Base-by-base conservation (phyloP, 345 rosid genomes). In the Xanthoceras sorbifolium region DNA sequence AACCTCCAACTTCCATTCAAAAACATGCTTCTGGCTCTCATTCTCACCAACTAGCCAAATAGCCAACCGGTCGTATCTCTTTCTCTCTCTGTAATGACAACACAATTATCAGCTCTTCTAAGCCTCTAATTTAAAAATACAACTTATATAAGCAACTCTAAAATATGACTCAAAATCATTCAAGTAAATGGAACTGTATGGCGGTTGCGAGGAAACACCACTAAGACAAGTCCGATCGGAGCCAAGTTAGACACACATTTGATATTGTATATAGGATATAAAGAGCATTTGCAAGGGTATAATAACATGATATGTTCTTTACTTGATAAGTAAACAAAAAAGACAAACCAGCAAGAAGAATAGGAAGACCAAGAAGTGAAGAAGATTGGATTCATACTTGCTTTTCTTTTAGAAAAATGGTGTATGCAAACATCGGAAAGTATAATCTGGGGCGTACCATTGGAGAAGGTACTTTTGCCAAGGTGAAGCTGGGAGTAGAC, bases 381-480 rank as follows among this genome's bases (percentile, higher is more conserved):
- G n/a, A 36, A 32, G 50, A 75, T 11, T n/a, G 32, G 38, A 52
- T 22, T 9, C 22, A n/a, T 9, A 71, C 18, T 69, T 50, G 20
- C 9, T 28, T n/a, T 54, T 10, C 17, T 9, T 12, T 4, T 44
- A 55, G 32, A 70, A 42, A n/a, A 64, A 90, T 91, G 95, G 91
- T 87, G 8, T 71, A 36, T 62, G 84, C 87, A 61, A 83, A 76
- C 71, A 84, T 93, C 4, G 99, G 98, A 0, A 93, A 91, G 85
- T 95, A 91, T 52, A 84, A 77, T 79, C 84, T 93, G 15, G 79
- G 92, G 18, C 81, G 96, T 71, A 89, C 90, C 6, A 90, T 94
- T 20, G 99, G 98, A 22, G 98, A 90, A 79, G 98, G 98, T 63
- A 88, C 86, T 64, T 94, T 91, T 71, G 97, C 98, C 4, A 95